These are phyloP conservation scores for Ceratocystiopsis brevicomis DNA, from an alignment of 2,329 filamentous ascomycete genomes.

Conservation along the genomic window DNA sequence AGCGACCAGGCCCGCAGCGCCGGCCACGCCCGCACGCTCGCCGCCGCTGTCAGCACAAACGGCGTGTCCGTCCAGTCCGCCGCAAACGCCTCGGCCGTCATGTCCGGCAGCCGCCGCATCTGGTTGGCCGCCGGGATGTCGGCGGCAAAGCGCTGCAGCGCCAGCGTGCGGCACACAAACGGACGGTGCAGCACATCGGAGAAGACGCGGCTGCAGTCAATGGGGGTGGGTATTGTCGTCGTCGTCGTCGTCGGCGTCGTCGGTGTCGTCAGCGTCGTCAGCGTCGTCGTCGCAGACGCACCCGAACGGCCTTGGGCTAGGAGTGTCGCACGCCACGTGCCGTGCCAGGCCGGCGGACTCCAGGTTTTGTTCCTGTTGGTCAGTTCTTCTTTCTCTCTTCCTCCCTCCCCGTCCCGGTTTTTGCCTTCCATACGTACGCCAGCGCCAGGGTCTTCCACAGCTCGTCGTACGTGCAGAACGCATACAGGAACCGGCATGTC, in stretches of 20 bases:
- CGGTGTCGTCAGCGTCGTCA: constrained; percentile 10
- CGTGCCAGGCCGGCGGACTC: constrained; percentile 46
- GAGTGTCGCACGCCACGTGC: constrained; percentile 69
- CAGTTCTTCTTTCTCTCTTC: background rate
- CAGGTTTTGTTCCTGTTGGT: constrained; percentile 9
- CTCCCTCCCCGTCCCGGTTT: no score
- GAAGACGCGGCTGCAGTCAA: constrained; percentile 64
- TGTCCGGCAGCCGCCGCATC: constrained; percentile 49
- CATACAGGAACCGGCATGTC: constrained; percentile 73
- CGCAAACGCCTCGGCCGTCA: constrained; percentile 57
- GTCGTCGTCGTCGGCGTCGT: no score
- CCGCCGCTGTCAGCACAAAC: constrained; percentile 57
- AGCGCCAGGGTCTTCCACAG: constrained; percentile 76
- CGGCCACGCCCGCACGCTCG: constrained; percentile 64
- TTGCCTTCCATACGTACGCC: constrained; percentile 40
- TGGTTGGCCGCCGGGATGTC: constrained; percentile 56
- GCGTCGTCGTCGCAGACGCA: no score
- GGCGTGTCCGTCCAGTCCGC: constrained; percentile 59
- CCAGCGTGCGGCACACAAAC: constrained; percentile 69
- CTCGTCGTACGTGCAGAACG: constrained; percentile 68
- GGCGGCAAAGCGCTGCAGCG: constrained; percentile 43
- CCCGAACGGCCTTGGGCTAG: constrained; percentile 22
- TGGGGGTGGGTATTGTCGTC: constrained; percentile 19
- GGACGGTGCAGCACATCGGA: constrained; percentile 82
- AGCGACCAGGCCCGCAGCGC: constrained; percentile 57